These are phyloP conservation scores for Collybia nuda DNA, from an alignment of 768 basidiomycete species.

Conservation along the genomic window DNA sequence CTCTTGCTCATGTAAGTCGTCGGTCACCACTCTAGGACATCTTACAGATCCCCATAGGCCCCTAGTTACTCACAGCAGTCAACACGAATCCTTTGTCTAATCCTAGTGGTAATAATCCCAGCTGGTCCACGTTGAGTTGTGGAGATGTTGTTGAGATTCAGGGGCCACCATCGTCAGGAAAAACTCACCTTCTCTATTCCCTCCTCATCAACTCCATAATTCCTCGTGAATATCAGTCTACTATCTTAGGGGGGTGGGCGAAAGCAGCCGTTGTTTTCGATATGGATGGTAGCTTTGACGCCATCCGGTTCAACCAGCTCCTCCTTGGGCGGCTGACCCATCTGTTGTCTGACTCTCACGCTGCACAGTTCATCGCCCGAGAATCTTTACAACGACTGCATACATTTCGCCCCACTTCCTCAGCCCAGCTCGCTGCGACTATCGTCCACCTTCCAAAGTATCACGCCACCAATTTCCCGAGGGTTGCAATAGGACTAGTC, in stretches of 20 bases:
- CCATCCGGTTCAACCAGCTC: constrained; percentile 51
- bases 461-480: constrained; percentile 45
- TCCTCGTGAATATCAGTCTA: constrained; percentile 33
- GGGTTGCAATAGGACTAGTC: constrained; percentile 61
- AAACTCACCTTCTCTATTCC: constrained; percentile 75
- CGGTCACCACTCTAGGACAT: neutral
- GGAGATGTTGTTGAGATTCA: constrained; percentile 78
- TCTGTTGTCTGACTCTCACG: constrained; percentile 22
- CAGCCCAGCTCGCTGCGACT: constrained; percentile 67
- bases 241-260: constrained; percentile 54
- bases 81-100: constrained; percentile 25
- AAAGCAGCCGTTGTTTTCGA: constrained; percentile 71
- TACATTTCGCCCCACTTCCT: constrained; percentile 68
- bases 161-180: constrained; percentile 73
- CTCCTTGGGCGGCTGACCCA: constrained; percentile 45
- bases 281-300: constrained; percentile 64
- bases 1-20: constrained; percentile 31
- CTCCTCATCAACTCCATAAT: constrained; percentile 59
- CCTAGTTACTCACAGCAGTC: constrained; percentile 11
- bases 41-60: neutral
- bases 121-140: constrained; percentile 26
- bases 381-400: constrained; percentile 56
- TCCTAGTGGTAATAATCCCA: too few species aligned
- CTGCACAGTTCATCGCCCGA: constrained; percentile 27
- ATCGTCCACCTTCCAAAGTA: constrained; percentile 57